Conservation (phyloP, 2,329 filamentous ascomycete species). For the Colletotrichum tropicale region DNA sequence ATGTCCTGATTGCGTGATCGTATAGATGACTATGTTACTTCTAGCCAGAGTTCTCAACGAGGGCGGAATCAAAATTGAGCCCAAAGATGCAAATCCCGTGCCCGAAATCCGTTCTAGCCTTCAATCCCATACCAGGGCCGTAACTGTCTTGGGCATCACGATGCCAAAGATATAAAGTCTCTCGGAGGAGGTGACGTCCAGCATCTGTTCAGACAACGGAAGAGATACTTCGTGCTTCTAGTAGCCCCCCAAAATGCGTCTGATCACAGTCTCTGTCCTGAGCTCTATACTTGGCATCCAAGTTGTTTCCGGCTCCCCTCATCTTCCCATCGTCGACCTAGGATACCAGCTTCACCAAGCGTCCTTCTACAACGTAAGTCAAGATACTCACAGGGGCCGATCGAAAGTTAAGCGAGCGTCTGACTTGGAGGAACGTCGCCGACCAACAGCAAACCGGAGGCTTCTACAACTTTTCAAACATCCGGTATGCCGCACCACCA, state of each 20-base stretch:
- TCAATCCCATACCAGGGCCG: neutral
- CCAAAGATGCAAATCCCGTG: neutral
- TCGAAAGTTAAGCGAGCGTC: neutral
- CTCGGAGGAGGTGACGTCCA: neutral
- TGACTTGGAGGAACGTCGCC: neutral
- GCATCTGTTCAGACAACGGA: neutral
- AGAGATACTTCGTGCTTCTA: too few species aligned
- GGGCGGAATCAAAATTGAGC: neutral
- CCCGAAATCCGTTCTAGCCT: neutral
- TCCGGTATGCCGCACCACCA: neutral
- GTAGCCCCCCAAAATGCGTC: neutral
- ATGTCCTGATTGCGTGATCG: neutral
- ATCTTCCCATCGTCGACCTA: neutral
- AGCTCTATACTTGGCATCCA: neutral
- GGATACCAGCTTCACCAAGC: neutral
- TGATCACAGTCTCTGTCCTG: neutral
- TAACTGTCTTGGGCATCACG: neutral
- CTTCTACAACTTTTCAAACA: neutral
- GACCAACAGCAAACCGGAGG: neutral
- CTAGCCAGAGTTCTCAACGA: neutral
- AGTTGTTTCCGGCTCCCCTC: neutral
- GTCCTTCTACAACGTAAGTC: neutral
- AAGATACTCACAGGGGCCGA: neutral
- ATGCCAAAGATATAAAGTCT: neutral
- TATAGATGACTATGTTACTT: neutral